Percentiles rank a stretch among this genome's conserved stretches.
phyloP scores from a whole-genome alignment of 2,329 filamentous ascomycete species.

The Akanthomyces lecanii region DNA sequence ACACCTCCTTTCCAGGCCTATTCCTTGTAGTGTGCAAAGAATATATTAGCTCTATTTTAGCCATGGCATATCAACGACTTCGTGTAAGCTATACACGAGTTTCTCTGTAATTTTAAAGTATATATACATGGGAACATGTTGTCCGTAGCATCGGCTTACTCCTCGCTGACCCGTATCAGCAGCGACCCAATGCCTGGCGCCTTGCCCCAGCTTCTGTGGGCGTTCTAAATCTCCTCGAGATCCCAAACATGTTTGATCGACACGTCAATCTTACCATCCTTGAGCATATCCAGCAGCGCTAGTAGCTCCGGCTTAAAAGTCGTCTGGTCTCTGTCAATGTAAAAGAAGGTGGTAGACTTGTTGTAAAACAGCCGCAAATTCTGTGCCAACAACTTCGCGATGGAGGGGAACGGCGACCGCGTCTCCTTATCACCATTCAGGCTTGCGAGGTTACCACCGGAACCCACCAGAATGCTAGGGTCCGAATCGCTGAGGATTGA shows the following conservation, averaged over 20 bases:
- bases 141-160: no score
- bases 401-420: slow-evolving; percentile 29
- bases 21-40: no score
- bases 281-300: slow-evolving; percentile 29
- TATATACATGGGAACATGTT: no score
- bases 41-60: no score
- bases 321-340: slow-evolving; percentile 31
- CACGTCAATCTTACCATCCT: slow-evolving; percentile 30
- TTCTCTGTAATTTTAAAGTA: no score
- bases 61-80: no score
- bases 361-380: slow-evolving; percentile 22
- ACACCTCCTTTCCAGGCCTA: no score
- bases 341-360: slow-evolving; percentile 34
- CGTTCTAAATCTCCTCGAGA: slow-evolving; percentile 35
- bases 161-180: no score
- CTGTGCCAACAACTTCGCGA: slow-evolving; percentile 33
- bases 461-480: slow-evolving; percentile 34
- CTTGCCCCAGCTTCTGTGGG: slow-evolving; percentile 25
- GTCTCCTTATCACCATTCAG: slow-evolving; percentile 27
- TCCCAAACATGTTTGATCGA: slow-evolving; percentile 39
- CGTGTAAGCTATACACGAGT: no score
- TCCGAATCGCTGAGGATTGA: slow-evolving; percentile 33
- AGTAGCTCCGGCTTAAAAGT: slow-evolving; percentile 30
- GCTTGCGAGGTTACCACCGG: slow-evolving; percentile 33
- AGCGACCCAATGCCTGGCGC: no score